Conservation (phyloP, 768 basidiomycete species). For the Tephrocybe rancida region DNA sequence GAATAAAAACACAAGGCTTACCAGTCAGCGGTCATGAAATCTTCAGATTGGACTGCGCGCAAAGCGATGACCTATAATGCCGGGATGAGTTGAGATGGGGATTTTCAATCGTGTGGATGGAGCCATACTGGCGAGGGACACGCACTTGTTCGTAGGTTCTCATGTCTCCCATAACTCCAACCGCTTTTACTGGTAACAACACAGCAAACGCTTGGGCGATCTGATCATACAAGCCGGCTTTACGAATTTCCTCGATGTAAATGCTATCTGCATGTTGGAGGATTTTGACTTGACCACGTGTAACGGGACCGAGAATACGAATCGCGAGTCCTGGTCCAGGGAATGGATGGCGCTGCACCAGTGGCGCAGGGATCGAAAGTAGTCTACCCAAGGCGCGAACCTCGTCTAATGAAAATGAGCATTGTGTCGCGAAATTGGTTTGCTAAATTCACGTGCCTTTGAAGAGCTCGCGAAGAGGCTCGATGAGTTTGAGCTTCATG, state of each 20-base stretch:
- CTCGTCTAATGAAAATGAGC: constrained; percentile 64
- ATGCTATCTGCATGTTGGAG: constrained; percentile 92
- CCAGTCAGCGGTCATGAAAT: constrained; percentile 99
- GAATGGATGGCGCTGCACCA: constrained; percentile 98
- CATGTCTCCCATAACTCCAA: constrained; percentile 96
- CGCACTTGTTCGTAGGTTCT: constrained; percentile 92
- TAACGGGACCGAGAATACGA: constrained; percentile 95
- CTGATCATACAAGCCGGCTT: constrained; percentile 87
- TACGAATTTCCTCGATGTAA: constrained; percentile 97
- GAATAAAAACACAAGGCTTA: constrained; percentile 33
- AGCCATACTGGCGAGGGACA: constrained; percentile 1
- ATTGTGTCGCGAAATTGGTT: neutral
- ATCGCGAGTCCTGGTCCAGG: constrained; percentile 98
- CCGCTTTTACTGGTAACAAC: constrained; percentile 91
- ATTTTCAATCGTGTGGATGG: constrained; percentile 1
- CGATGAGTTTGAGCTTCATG: constrained; percentile 99
- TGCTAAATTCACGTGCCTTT: constrained; percentile 64
- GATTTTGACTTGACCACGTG: constrained; percentile 88
- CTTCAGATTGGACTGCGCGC: constrained; percentile 95
- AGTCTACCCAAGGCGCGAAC: constrained; percentile 92
- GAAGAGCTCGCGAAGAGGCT: constrained; percentile 96
- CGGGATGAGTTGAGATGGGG: constrained; percentile 8
- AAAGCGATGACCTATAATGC: constrained; percentile 78
- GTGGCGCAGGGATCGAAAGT: constrained; percentile 86
- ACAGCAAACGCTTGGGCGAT: constrained; percentile 98